These are phyloP conservation scores for Candida xiaguanensis DNA, from an alignment of 805 yeast genomes.

Conservation along the genomic window DNA sequence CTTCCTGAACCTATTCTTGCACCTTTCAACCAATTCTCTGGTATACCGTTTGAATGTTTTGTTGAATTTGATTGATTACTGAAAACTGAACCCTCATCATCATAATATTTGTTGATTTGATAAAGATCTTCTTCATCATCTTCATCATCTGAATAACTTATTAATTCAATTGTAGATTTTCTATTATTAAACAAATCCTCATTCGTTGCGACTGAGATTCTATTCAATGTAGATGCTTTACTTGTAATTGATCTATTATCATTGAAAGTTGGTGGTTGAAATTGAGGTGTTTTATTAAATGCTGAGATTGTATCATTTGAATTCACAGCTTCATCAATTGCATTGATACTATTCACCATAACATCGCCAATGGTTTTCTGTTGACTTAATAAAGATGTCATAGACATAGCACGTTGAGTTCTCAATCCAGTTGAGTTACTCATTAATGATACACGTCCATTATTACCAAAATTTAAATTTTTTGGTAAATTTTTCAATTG, in stretches of 20 bases:
- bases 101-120: slow-evolving; percentile 11
- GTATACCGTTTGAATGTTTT: slow-evolving; percentile 23
- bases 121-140: slow-evolving; percentile 36
- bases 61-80: slow-evolving; percentile 3
- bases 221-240: slow-evolving; percentile 5
- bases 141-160: slow-evolving; percentile 40
- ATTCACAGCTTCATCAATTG: slow-evolving; percentile 47
- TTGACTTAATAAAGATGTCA: slow-evolving; percentile 14
- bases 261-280: slow-evolving; percentile 8
- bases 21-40: slow-evolving; percentile 88
- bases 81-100: slow-evolving; percentile 4
- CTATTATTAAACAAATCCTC: slow-evolving; percentile 21
- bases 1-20: slow-evolving; percentile 92
- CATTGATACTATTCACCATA: slow-evolving; percentile 50
- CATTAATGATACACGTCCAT: slow-evolving; percentile 12
- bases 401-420: slow-evolving; percentile 17
- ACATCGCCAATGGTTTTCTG: slow-evolving; percentile 62
- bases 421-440: slow-evolving; percentile 11
- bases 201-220: slow-evolving; percentile 15
- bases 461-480: slow-evolving; percentile 10
- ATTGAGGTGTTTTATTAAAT: slow-evolving; percentile 18
- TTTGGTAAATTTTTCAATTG: slow-evolving; percentile 43
- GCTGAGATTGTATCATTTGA: slow-evolving; percentile 23
- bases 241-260: slow-evolving; percentile 19
- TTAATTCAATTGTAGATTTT: slow-evolving; percentile 45